Evolutionary conservation across 2,329 filamentous ascomycete species (phyloP).

Genomic region (Paraphaeosphaeria minitans): DNA sequence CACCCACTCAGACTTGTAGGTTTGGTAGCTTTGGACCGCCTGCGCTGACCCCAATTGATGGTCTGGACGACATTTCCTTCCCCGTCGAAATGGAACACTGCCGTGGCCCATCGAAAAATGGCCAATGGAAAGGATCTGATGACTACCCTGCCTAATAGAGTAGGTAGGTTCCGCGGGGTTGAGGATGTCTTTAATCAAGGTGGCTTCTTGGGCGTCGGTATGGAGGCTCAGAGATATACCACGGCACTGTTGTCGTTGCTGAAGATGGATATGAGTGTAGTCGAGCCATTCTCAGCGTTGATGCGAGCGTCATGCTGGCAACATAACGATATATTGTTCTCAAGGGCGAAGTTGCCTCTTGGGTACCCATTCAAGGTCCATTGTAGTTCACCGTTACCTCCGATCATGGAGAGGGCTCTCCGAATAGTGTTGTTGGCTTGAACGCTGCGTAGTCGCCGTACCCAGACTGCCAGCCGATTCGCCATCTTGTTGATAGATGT

Average conservation of each 20-base stretch:
- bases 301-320: slow-evolving; percentile 20
- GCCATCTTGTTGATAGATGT: slow-evolving; percentile 12
- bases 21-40: slow-evolving; percentile 15
- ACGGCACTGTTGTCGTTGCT: slow-evolving; percentile 15
- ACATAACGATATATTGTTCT: slow-evolving; percentile 14
- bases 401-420: slow-evolving; percentile 9
- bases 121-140: slow-evolving; percentile 3
- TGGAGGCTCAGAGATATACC: slow-evolving; percentile 1
- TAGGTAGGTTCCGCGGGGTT: background rate
- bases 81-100: slow-evolving; percentile 11
- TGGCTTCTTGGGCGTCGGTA: slow-evolving; percentile 3
- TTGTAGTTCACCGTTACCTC: slow-evolving; percentile 7
- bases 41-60: slow-evolving; percentile 11
- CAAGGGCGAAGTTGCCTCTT: slow-evolving; percentile 14
- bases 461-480: slow-evolving; percentile 11
- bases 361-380: slow-evolving; percentile 12
- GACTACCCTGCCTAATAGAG: background rate
- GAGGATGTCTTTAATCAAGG: slow-evolving; percentile 6
- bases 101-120: slow-evolving; percentile 14
- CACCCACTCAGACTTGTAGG: slow-evolving; percentile 15
- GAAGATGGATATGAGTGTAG: slow-evolving; percentile 11
- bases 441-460: slow-evolving; percentile 13
- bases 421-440: slow-evolving; percentile 4
- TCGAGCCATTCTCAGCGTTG: slow-evolving; percentile 6
- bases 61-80: slow-evolving; percentile 11